Evolutionary conservation across 1,284 basidiomycete species (phyloP), one percentile per base, ranked within the genome.

Genomic region (Ustilago bromivora): DNA sequence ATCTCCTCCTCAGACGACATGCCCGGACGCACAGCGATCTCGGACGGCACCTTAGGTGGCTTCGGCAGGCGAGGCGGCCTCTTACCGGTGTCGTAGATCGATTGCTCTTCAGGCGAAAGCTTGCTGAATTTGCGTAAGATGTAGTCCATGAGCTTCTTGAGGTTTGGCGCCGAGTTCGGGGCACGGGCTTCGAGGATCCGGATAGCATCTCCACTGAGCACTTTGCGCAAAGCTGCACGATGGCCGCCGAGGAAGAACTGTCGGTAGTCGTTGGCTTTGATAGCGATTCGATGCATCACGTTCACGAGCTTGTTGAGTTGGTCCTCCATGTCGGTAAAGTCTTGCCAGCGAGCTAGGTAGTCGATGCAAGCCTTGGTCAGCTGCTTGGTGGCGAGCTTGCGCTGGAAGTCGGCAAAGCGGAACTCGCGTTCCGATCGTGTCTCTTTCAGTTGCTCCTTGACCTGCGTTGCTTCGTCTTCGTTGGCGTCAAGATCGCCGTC

Each of bases 401-500:
- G 69, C 49, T 86, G 81, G 64, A 84, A 86, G 56, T 77, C 65
- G 43, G 78, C 71, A 56, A 85, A 86, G 49, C 68, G 69, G 79
- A 86, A 85, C 11, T 71, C 68, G 52, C 83, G 82, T 57, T 86
- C 85, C 7, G 54, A 66, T 28, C 70, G 72, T 15, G 71, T 68
- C 31, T 74, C 77, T 41, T 76, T 64, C 15, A 72, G 71, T 5
- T 68, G 70, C 57, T 76, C 70, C 46, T 76, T 70, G 54, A 74
- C 66, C 51, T 69, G 71, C 2, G 56, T 31, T 31, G 76, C 73
- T n/a, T 80, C 69, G 23, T 77, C 70, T 62, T 79, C 73, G 35
- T 63, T 62, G 23, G 71, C 74, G 60, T 72, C 79, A 17, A 73
- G 51, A n/a, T 74, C 74, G 43, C 71, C 78, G 31, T 68, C 69